Evolutionary conservation across 2,329 filamentous ascomycete genomes (phyloP).

Genomic region (Pseudocercospora fijiensis): DNA sequence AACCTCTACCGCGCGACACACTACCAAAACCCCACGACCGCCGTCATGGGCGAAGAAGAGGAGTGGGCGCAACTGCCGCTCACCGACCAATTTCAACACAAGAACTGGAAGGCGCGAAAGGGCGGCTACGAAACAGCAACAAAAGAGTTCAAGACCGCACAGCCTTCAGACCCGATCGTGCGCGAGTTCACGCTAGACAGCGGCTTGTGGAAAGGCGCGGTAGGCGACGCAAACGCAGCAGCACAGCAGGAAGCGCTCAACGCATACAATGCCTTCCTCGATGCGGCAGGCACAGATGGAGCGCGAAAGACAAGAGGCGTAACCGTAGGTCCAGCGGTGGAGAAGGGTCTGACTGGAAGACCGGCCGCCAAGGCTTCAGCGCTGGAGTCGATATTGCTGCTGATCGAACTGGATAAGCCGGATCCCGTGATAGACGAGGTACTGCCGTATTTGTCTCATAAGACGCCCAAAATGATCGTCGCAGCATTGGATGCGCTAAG

Average conservation of each 20-base stretch:
- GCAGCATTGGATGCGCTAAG: slow-evolving; percentile 74
- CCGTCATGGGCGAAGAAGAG: slow-evolving; percentile 77
- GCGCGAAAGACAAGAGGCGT: slow-evolving; percentile 65
- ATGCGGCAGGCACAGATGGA: slow-evolving; percentile 80
- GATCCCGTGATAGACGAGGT: slow-evolving; percentile 88
- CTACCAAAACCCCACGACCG: neutral
- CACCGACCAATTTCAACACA: slow-evolving; percentile 78
- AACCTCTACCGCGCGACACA: neutral
- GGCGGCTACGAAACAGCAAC: slow-evolving; percentile 89
- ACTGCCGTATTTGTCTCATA: slow-evolving; percentile 76
- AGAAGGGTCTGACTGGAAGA: slow-evolving; percentile 89
- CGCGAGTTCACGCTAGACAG: slow-evolving; percentile 83
- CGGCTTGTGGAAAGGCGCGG: slow-evolving; percentile 85
- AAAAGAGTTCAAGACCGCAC: slow-evolving; percentile 79
- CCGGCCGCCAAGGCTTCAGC: slow-evolving; percentile 85
- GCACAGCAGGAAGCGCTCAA: slow-evolving; percentile 91
- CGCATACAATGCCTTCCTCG: slow-evolving; percentile 86
- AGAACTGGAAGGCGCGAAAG: slow-evolving; percentile 98
- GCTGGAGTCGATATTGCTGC: slow-evolving; percentile 80
- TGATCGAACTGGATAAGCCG: slow-evolving; percentile 84
- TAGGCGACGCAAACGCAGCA: slow-evolving; percentile 91
- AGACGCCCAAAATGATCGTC: slow-evolving; percentile 84
- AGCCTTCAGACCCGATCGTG: slow-evolving; percentile 82
- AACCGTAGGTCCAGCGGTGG: slow-evolving; percentile 76
- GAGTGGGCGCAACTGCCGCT: slow-evolving; percentile 78